Evolutionary conservation across 768 basidiomycete genomes (phyloP).

Genomic region (Coprinopsis sp.): DNA sequence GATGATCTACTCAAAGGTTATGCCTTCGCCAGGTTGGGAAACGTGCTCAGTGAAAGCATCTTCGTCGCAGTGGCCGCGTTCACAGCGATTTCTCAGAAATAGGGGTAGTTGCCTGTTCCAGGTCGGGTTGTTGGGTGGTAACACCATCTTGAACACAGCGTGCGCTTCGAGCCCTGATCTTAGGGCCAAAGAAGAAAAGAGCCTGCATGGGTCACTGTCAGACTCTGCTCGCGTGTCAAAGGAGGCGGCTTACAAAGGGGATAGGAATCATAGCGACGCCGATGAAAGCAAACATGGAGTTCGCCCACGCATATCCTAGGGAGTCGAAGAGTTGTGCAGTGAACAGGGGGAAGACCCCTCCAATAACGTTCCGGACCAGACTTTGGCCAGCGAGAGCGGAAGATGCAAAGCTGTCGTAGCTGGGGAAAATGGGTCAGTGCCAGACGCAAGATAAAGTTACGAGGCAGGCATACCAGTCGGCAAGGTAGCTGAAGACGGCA

Average conservation of each 20-base stretch:
- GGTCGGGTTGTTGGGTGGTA: no score
- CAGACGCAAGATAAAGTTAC: background rate
- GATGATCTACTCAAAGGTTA: no score
- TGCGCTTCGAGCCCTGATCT: background rate
- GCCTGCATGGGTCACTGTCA: background rate
- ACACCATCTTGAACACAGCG: background rate
- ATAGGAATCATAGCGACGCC: slow-evolving; percentile 45
- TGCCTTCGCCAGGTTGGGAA: no score
- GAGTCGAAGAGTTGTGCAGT: slow-evolving; percentile 47
- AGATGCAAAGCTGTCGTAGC: slow-evolving; percentile 52
- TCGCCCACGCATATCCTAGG: slow-evolving; percentile 53
- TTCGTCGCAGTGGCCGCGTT: no score
- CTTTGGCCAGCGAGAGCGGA: slow-evolving; percentile 62
- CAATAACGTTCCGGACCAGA: slow-evolving; percentile 45
- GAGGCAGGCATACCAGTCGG: slow-evolving; percentile 46
- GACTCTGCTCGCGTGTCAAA: background rate
- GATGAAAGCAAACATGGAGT: slow-evolving; percentile 46
- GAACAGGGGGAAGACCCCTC: slow-evolving; percentile 51
- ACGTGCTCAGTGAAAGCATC: no score
- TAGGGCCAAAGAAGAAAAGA: background rate
- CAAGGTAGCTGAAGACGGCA: slow-evolving; percentile 52
- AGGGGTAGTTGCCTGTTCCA: no score
- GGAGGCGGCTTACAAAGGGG: slow-evolving; percentile 35
- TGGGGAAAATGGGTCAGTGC: slow-evolving; percentile 3
- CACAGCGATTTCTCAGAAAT: no score